A percentile compares a stretch with the other conserved stretches of the same genome.
Conservation (phyloP, 164 flowering plant species). For the Dillenia suffruticosa region DNA sequence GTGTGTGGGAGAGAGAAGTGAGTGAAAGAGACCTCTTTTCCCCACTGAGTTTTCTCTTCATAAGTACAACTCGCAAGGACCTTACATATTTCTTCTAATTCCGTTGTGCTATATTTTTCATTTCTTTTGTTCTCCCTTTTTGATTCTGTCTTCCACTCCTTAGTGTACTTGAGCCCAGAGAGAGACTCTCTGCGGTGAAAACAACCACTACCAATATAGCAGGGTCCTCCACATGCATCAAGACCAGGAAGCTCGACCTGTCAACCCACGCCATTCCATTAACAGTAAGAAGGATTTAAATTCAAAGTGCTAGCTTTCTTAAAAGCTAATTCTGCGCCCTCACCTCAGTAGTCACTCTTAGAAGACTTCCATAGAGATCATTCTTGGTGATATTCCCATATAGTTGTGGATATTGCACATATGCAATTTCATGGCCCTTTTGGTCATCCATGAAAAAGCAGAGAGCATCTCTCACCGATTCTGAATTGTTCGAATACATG, state of each 20-base stretch:
- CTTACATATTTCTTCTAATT: constrained; percentile 28
- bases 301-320: not conserved
- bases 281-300: not conserved
- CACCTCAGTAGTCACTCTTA: constrained; percentile 20
- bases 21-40: constrained; percentile 28
- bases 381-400: constrained; percentile 37
- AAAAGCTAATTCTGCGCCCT: no score
- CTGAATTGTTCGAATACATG: constrained; percentile 52
- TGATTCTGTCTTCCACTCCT: constrained; percentile 12
- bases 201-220: constrained; percentile 56
- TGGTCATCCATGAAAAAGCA: constrained; percentile 62
- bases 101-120: constrained; percentile 12
- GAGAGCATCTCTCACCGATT: constrained; percentile 36
- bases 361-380: constrained; percentile 32
- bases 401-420: constrained; percentile 53
- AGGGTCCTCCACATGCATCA: constrained; percentile 45
- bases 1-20: not conserved
- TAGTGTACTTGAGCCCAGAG: constrained; percentile 23
- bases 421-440: constrained; percentile 36
- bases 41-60: constrained; percentile 45
- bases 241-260: constrained; percentile 50
- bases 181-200: constrained; percentile 53
- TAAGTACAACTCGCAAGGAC: constrained; percentile 36
- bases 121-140: not conserved
- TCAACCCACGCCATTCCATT: constrained; percentile 3